These are phyloP conservation scores for Leishmania turanica DNA, from an alignment of 208 protist species.

Conservation along the genomic window DNA sequence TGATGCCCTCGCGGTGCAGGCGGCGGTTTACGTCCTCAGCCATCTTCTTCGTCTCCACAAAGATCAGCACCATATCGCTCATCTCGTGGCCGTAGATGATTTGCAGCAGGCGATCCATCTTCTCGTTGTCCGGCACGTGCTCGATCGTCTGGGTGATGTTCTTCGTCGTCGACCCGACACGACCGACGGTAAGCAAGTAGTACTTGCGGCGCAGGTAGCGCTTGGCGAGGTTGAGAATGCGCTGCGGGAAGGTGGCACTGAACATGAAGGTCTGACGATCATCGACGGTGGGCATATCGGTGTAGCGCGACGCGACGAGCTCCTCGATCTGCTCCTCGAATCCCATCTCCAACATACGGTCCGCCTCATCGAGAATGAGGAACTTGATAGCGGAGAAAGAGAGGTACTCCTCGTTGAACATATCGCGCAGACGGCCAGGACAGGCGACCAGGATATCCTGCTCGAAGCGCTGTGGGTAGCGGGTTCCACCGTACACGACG, in stretches of 20 bases:
- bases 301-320: slow-evolving; percentile 94
- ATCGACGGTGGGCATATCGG: slow-evolving; percentile 91
- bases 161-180: slow-evolving; percentile 97
- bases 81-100: slow-evolving; percentile 75
- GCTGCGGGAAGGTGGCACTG: slow-evolving; percentile 98
- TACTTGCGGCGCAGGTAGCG: slow-evolving; percentile 97
- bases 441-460: slow-evolving; percentile 95
- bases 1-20: slow-evolving; percentile 83
- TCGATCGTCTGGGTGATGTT: slow-evolving; percentile 96
- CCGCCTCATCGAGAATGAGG: slow-evolving; percentile 98
- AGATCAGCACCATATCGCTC: slow-evolving; percentile 92
- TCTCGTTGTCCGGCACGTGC: slow-evolving; percentile 62
- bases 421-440: slow-evolving; percentile 89
- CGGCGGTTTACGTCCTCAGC: slow-evolving; percentile 90
- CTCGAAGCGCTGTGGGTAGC: slow-evolving; percentile 93
- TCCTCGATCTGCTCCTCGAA: slow-evolving; percentile 99
- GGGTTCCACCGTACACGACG: slow-evolving; percentile 97
- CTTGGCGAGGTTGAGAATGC: slow-evolving; percentile 97
- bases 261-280: slow-evolving; percentile 99
- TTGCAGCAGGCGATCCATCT: slow-evolving; percentile 81
- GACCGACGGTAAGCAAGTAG: slow-evolving; percentile 97
- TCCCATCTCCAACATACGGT: slow-evolving; percentile 99
- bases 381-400: slow-evolving; percentile 91
- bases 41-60: slow-evolving; percentile 98
- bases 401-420: slow-evolving; percentile 83